Conservation (phyloP, 768 basidiomycete species). For the Galerina sulciceps region DNA sequence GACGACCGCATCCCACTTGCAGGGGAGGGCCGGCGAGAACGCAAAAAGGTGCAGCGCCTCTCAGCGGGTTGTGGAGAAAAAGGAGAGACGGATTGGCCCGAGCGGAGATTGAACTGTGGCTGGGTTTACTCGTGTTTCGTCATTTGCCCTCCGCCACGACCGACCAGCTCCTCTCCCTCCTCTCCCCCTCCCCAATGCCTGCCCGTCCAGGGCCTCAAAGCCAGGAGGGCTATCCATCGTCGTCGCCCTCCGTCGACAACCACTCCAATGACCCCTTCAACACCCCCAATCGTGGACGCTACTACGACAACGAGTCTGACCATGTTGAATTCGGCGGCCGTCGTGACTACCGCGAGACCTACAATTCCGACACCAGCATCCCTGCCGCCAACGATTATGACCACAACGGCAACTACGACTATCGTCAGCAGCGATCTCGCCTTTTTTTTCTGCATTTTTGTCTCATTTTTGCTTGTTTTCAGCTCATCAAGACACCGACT, state of each 20-base stretch:
- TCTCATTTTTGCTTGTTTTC: slow-evolving; percentile 20
- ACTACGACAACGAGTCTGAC: slow-evolving; percentile 81
- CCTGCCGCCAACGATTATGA: slow-evolving; percentile 72
- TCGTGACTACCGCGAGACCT: slow-evolving; percentile 55
- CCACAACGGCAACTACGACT: slow-evolving; percentile 65
- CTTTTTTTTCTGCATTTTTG: slow-evolving; percentile 22
- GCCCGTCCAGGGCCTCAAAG: slow-evolving; percentile 57
- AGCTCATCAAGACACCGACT: slow-evolving; percentile 86
- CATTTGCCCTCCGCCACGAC: slow-evolving; percentile 8
- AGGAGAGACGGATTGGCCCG: slow-evolving; percentile 5
- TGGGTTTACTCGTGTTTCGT: slow-evolving; percentile 19
- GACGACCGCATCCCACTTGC: no score
- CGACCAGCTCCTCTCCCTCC: slow-evolving; percentile 15
- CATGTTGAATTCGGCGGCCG: slow-evolving; percentile 65
- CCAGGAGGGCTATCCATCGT: slow-evolving; percentile 68
- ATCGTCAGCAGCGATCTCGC: slow-evolving; percentile 45
- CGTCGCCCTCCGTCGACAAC: slow-evolving; percentile 61
- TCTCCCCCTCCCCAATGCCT: slow-evolving; percentile 46
- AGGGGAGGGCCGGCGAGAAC: not conserved
- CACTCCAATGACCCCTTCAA: slow-evolving; percentile 74
- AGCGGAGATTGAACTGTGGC: slow-evolving; percentile 11
- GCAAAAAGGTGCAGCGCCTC: not conserved
- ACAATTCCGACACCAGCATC: slow-evolving; percentile 72
- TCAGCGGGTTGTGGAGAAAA: not conserved
- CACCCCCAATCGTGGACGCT: slow-evolving; percentile 46